A percentile compares a stretch with the other conserved stretches of the same genome.
Evolutionary conservation across 352 stramenopile species (phyloP).

Genomic region (Phytophthora vignae): DNA sequence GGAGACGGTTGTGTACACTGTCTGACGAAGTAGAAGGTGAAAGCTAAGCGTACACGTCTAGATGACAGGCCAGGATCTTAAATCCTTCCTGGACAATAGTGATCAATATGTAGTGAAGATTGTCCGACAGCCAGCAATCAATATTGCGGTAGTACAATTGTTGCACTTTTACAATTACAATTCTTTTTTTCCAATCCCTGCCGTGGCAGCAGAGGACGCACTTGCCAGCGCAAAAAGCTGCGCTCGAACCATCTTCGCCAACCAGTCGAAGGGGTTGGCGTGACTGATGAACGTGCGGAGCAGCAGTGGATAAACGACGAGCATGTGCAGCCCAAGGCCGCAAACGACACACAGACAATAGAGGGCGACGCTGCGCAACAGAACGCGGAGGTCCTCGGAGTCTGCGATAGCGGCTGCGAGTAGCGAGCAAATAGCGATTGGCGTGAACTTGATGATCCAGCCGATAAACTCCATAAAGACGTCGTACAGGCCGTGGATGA

Average conservation of each 20-base stretch:
- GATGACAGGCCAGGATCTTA: too few relatives aligned
- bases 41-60: too few relatives aligned
- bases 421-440: slow-evolving; percentile 71
- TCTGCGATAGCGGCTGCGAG: slow-evolving; percentile 61
- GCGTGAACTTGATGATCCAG: slow-evolving; percentile 53
- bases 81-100: too few relatives aligned
- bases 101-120: too few relatives aligned
- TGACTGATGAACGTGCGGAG: slow-evolving; percentile 50
- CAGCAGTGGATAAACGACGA: slow-evolving; percentile 55
- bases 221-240: slow-evolving; percentile 79
- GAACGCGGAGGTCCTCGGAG: slow-evolving; percentile 30
- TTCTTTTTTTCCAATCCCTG: too few relatives aligned
- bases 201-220: slow-evolving; percentile 48
- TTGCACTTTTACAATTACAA: too few relatives aligned
- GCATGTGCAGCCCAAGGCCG: slow-evolving; percentile 43
- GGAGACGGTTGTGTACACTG: too few relatives aligned
- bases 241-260: slow-evolving; percentile 62
- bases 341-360: slow-evolving; percentile 56
- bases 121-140: too few relatives aligned
- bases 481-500: slow-evolving; percentile 51
- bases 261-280: slow-evolving; percentile 54
- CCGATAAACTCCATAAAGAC: slow-evolving; percentile 59
- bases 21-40: too few relatives aligned
- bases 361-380: slow-evolving; percentile 51
- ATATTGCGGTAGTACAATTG: too few relatives aligned